Percentiles rank a stretch among this genome's conserved stretches.
Conservation (phyloP, 345 rosid genomes). For the Moricandia arvensis region DNA sequence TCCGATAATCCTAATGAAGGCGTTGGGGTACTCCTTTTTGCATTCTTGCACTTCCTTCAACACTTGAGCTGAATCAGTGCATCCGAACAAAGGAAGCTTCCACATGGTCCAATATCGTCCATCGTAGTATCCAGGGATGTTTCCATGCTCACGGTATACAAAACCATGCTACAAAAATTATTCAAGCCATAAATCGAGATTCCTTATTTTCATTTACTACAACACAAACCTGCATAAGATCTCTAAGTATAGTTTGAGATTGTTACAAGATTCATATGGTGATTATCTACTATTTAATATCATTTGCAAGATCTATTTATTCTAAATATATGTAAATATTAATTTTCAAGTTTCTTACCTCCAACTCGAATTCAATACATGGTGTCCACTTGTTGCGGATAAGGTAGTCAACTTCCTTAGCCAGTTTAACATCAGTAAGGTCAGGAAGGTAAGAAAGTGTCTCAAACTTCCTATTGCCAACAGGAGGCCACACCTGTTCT, state of each 20-base stretch:
- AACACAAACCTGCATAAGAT: neutral
- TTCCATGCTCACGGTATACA: slow-evolving; percentile 42
- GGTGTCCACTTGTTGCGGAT: slow-evolving; percentile 57
- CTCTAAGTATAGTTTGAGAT: neutral
- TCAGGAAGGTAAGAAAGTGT: slow-evolving; percentile 53
- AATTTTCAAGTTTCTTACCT: slow-evolving; percentile 32
- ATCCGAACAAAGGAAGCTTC: slow-evolving; percentile 57
- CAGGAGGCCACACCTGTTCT: slow-evolving; percentile 49
- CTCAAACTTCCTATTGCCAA: slow-evolving; percentile 50
- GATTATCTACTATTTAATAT: neutral
- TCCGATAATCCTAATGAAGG: slow-evolving; percentile 48
- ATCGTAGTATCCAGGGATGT: slow-evolving; percentile 41
- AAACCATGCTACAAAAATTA: slow-evolving; percentile 35
- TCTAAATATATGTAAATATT: neutral
- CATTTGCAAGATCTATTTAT: neutral
- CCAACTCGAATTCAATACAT: slow-evolving; percentile 61
- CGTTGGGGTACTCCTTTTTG: slow-evolving; percentile 38
- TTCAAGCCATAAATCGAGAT: neutral
- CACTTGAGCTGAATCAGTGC: slow-evolving; percentile 49
- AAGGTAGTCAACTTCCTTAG: slow-evolving; percentile 56
- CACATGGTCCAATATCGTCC: slow-evolving; percentile 60
- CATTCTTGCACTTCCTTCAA: slow-evolving; percentile 47
- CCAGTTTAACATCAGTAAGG: slow-evolving; percentile 28
- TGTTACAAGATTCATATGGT: neutral
- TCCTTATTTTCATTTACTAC: neutral